Conservation (phyloP, 495 filamentous ascomycete species). For the Zalerion maritima region DNA sequence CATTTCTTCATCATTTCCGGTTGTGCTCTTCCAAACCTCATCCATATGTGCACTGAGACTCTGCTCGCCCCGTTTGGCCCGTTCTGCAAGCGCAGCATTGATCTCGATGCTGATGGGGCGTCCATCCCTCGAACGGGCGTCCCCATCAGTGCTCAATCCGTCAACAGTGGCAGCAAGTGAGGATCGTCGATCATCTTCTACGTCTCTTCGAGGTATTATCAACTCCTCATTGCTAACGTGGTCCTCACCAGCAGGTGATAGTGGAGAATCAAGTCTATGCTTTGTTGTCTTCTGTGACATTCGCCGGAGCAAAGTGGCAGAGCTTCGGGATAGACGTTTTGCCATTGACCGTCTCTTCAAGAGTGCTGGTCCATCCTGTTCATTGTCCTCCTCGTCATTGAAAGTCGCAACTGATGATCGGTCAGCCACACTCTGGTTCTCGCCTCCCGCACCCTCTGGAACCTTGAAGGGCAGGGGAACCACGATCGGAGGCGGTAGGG, state of each 20-base stretch:
- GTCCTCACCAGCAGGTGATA: conserved; percentile 15
- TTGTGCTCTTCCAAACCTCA: not conserved
- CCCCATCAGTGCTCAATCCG: conserved; percentile 26
- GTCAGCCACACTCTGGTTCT: conserved; percentile 27
- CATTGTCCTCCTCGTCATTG: conserved; percentile 37
- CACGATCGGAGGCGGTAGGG: conserved; percentile 23
- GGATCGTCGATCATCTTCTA: conserved; percentile 19
- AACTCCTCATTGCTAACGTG: conserved; percentile 29
- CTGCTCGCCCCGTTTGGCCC: not conserved
- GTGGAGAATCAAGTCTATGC: conserved; percentile 11
- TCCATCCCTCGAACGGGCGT: conserved; percentile 8
- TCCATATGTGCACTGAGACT: not conserved
- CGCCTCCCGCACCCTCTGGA: conserved; percentile 22
- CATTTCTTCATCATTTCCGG: too few relatives aligned
- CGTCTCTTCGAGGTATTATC: conserved; percentile 20
- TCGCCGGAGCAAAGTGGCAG: conserved; percentile 25
- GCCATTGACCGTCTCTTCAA: conserved; percentile 15
- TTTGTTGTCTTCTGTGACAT: conserved; percentile 25
- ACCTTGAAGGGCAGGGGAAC: conserved; percentile 48
- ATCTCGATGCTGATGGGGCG: conserved; percentile 10
- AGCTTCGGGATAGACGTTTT: conserved; percentile 33
- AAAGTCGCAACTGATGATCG: conserved; percentile 47
- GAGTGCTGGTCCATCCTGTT: conserved; percentile 8
- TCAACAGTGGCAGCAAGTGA: conserved; percentile 42
- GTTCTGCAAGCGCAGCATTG: conserved; percentile 11